phyloP scores from a whole-genome alignment of 371 early-diverging fungal genomes.

The Mucor velutinosus region DNA sequence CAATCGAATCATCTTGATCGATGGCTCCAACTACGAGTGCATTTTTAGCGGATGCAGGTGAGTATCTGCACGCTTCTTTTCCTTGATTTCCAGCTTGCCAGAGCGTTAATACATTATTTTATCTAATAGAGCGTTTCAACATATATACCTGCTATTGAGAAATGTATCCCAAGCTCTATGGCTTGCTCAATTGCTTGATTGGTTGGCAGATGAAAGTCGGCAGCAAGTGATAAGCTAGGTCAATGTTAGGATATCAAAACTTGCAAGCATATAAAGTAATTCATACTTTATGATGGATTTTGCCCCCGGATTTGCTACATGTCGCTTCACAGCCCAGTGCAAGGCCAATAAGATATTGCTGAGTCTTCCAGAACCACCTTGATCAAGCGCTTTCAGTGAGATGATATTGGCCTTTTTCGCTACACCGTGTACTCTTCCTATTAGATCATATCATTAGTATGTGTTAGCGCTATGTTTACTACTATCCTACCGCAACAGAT shows the following conservation, averaged over 20 bases:
- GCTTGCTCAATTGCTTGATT: conserved; percentile 55
- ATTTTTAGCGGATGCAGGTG: conserved; percentile 77
- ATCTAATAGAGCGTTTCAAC: background rate
- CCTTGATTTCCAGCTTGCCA: conserved; percentile 53
- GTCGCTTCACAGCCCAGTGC: conserved; percentile 4
- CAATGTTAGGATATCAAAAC: background rate
- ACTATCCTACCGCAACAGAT: conserved; percentile 41
- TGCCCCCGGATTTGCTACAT: background rate
- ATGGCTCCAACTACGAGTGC: conserved; percentile 90
- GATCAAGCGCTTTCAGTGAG: conserved; percentile 25
- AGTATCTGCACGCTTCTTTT: conserved; percentile 78
- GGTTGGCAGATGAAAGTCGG: conserved; percentile 50
- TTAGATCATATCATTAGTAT: background rate
- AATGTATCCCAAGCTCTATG: conserved; percentile 52
- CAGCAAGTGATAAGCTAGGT: conserved; percentile 50
- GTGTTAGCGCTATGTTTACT: background rate
- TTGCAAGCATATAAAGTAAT: conserved; percentile 22
- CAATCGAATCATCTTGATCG: conserved; percentile 65
- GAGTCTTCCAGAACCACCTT: conserved; percentile 7
- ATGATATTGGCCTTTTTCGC: conserved; percentile 57
- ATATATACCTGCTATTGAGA: conserved; percentile 47
- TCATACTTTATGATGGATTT: conserved; percentile 14
- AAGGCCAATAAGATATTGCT: conserved; percentile 8
- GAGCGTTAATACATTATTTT: background rate
- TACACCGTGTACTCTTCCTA: conserved; percentile 48